Conservation (phyloP, 345 rosid genomes). For the Euphorbia peplus region DNA sequence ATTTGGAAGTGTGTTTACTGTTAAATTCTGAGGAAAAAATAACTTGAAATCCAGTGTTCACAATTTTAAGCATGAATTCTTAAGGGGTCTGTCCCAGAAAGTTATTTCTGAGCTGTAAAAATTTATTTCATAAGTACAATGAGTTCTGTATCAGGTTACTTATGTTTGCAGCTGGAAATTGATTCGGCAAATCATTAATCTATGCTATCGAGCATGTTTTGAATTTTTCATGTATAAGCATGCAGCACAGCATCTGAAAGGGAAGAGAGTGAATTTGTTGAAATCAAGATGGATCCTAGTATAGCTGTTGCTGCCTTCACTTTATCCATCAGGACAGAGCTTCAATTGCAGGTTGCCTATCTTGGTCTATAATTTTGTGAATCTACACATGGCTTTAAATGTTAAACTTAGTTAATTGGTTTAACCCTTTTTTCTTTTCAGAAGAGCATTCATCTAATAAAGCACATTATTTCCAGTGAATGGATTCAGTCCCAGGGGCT, state of each 20-base stretch:
- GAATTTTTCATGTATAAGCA: constrained; percentile 6
- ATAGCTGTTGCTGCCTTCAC: constrained; percentile 69
- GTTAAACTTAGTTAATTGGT: constrained; percentile 23
- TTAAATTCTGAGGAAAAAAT: not conserved
- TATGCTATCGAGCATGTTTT: not conserved
- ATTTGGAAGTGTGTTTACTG: not conserved
- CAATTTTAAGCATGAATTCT: not conserved
- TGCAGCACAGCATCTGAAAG: constrained; percentile 50
- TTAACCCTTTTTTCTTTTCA: constrained; percentile 39
- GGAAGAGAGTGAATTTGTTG: constrained; percentile 44
- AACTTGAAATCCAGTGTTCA: too few relatives aligned
- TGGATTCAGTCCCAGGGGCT: constrained; percentile 69
- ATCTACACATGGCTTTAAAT: constrained; percentile 16
- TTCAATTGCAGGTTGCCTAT: constrained; percentile 50
- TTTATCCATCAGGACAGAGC: constrained; percentile 54
- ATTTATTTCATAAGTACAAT: not conserved
- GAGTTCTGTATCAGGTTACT: not conserved
- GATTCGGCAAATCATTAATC: not conserved
- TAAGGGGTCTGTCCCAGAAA: not conserved
- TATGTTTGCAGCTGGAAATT: constrained; percentile 1
- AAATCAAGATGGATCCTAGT: constrained; percentile 40
- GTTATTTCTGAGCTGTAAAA: not conserved
- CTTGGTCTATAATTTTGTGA: constrained; percentile 14
- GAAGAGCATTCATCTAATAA: constrained; percentile 47
- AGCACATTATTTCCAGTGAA: constrained; percentile 49